These are phyloP conservation scores for Entomortierella beljakovae DNA, from an alignment of 192 early-diverging fungal genomes.

Conservation along the genomic window DNA sequence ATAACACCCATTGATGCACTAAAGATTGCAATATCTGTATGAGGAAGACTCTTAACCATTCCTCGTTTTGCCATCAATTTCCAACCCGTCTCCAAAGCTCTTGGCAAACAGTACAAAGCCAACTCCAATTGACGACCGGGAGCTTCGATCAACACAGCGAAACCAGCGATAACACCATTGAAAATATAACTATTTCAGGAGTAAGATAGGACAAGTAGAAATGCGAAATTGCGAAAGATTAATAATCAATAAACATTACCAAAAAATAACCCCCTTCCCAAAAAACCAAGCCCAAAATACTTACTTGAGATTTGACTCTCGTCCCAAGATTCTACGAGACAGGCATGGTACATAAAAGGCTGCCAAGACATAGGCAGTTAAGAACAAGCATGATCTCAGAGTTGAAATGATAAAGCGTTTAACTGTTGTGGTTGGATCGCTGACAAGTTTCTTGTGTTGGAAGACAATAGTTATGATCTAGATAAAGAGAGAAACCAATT, in stretches of 20 bases:
- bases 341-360: slow-evolving; percentile 66
- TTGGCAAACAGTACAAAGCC: slow-evolving; percentile 85
- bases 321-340: slow-evolving; percentile 56
- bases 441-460: slow-evolving; percentile 41
- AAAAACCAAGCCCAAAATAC: too few species aligned
- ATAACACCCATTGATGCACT: slow-evolving; percentile 78
- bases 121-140: slow-evolving; percentile 79
- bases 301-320: slow-evolving; percentile 64
- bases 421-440: slow-evolving; percentile 42
- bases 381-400: slow-evolving; percentile 69
- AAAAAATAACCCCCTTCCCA: too few species aligned
- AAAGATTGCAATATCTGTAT: slow-evolving; percentile 81
- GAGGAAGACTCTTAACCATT: slow-evolving; percentile 67
- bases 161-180: slow-evolving; percentile 65
- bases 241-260: neutral
- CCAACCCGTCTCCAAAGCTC: slow-evolving; percentile 83
- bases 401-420: slow-evolving; percentile 63
- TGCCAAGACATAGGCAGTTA: slow-evolving; percentile 61
- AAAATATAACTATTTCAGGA: slow-evolving; percentile 20
- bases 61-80: slow-evolving; percentile 64
- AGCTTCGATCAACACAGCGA: slow-evolving; percentile 69
- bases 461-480: slow-evolving; percentile 62
- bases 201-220: too few species aligned
- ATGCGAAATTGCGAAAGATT: neutral
- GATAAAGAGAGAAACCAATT: neutral